Conservation (phyloP, 2,329 filamentous ascomycete genomes). For the Beauveria scarabaeidicola region DNA sequence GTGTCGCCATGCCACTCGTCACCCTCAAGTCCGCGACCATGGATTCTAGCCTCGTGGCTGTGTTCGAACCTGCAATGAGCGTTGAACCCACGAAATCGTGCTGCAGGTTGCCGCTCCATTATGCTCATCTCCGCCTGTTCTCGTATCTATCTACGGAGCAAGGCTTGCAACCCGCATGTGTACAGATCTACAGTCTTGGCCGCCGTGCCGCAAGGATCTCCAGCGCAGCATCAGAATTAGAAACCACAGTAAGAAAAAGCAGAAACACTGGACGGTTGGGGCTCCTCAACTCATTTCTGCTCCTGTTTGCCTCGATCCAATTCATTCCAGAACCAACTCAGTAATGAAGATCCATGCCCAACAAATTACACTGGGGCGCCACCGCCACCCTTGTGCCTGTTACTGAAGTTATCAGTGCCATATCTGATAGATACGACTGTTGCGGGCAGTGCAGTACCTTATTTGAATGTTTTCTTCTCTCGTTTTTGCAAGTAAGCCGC, state of each 20-base stretch:
- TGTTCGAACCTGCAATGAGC: background rate
- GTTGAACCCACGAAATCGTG: background rate
- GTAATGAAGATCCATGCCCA: slow-evolving; percentile 1
- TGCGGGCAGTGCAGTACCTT: background rate
- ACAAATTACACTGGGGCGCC: background rate
- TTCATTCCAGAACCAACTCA: background rate
- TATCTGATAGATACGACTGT: background rate
- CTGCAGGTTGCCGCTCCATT: background rate
- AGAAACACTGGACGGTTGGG: background rate
- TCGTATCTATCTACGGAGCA: background rate
- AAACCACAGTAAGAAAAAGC: background rate
- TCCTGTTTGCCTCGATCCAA: background rate
- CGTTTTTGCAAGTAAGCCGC: too few relatives aligned
- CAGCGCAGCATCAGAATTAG: background rate
- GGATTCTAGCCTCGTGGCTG: background rate
- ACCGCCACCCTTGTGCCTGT: background rate
- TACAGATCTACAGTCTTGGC: slow-evolving; percentile 4
- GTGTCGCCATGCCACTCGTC: background rate
- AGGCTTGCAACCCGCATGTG: background rate
- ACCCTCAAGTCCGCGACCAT: background rate
- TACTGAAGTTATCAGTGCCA: background rate
- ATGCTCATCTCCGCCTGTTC: background rate
- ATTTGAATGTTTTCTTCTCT: background rate
- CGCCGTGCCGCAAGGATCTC: background rate
- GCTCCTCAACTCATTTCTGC: background rate